Evolutionary conservation across 202 grass and related monocot species (phyloP).

Genomic region (Carex sylvatica): DNA sequence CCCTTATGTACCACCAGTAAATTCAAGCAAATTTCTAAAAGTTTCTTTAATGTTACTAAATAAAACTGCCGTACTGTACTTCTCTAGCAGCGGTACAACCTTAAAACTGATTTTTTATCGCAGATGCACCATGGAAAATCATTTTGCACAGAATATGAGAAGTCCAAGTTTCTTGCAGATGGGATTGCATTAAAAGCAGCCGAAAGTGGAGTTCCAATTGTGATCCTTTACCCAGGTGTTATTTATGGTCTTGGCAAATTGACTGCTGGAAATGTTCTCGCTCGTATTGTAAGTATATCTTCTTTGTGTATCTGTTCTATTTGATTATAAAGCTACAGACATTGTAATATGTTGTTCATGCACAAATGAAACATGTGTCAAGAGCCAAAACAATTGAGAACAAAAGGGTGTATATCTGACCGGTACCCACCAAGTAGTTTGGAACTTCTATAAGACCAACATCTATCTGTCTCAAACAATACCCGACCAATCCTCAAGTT

Average conservation of each 20-base stretch:
- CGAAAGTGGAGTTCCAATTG: conserved; percentile 60
- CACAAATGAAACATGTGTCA: background rate
- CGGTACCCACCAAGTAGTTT: background rate
- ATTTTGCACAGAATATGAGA: conserved; percentile 97
- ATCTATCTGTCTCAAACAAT: background rate
- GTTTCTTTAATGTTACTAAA: background rate
- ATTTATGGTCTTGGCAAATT: conserved; percentile 83
- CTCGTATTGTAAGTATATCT: conserved; percentile 61
- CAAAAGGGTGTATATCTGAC: background rate
- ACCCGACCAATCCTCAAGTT: background rate
- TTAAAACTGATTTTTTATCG: conserved; percentile 21
- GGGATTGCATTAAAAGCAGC: conserved; percentile 73
- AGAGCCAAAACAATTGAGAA: background rate
- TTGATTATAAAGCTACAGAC: background rate
- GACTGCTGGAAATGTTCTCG: conserved; percentile 78
- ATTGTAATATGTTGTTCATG: background rate
- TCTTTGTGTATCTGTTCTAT: background rate
- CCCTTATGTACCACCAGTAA: background rate
- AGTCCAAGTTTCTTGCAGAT: conserved; percentile 81
- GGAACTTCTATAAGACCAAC: background rate
- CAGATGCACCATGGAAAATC: conserved; percentile 66
- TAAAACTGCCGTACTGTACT: background rate
- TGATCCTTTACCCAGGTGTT: conserved; percentile 79
- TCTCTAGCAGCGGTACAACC: background rate
- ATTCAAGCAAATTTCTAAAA: background rate